Base-by-base conservation (phyloP, 1,139 yeast species). In the Zygotorulaspora mrakii region DNA sequence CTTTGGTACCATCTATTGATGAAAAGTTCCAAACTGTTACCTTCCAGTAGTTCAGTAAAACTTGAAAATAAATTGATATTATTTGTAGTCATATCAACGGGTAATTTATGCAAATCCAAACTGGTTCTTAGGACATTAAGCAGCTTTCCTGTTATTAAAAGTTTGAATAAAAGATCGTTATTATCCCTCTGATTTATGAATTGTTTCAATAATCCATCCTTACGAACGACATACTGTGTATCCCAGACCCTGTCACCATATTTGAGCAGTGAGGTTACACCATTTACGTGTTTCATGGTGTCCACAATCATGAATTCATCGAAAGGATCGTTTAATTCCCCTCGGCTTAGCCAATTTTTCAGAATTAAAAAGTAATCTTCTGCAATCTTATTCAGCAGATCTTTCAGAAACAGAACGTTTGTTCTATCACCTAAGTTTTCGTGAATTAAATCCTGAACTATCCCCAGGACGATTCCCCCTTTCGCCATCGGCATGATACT, bases 231-330 rank as follows among this genome's bases (percentile, higher is more conserved):
- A 59, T 76, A 91, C 42, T 87, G 76, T 45, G 86, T 86, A 41
- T 84, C 85, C 97, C 97, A 91, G 54, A 83, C 81, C 45, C 82
- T 79, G 50, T 88, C 95, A 44, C 79, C 71, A 48, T 75, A 74
- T 13, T 73, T 61, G 35, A 70, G 69, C 46, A 73, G 71, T 5
- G 60, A 32, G 35, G 53, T 29, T 40, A 55, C 29, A 7, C 47
- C 43, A 61, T 65, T 41, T 53, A 59, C 43, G 27, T 49, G 41
- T 35, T 50, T 45, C 50, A 53, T 51, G 4, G 61, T 63, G 30
- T 66, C 61, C 8, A 78, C 73, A 9, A 91, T 76, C 58, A 89
- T 65, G 57, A 94, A 94, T 61, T 94, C 99, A 33, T 81, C 79
- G 54, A 77, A 79, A 0, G 87, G 88, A 54, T 94, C 98, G 47